Evolutionary conservation across 345 rosid genomes (phyloP).

Genomic region (Populus ilicifolia): DNA sequence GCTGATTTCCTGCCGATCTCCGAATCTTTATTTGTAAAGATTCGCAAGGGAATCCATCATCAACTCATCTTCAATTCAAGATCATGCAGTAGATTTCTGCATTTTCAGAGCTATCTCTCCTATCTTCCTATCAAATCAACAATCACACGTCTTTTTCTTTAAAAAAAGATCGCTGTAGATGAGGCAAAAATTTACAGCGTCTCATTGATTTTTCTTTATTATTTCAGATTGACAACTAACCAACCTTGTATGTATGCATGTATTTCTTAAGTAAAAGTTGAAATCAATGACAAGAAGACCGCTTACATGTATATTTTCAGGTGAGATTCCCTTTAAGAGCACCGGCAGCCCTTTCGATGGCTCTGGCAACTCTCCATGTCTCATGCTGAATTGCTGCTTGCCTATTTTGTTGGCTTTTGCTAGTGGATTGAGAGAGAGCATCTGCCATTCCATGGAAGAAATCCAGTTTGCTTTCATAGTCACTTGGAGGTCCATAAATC

Average conservation of each 20-base stretch:
- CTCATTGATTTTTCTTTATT: neutral
- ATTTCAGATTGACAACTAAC: neutral
- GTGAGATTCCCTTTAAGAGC: conserved; percentile 55
- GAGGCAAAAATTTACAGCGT: neutral
- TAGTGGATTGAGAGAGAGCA: conserved; percentile 39
- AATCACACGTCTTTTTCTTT: neutral
- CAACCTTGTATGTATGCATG: neutral
- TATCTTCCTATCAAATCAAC: neutral
- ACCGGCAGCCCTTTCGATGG: conserved; percentile 70
- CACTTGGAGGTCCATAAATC: conserved; percentile 72
- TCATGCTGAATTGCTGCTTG: conserved; percentile 55
- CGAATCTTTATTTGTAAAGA: no score
- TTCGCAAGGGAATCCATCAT: no score
- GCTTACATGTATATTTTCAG: neutral
- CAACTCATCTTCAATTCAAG: neutral
- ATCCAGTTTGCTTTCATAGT: conserved; percentile 49
- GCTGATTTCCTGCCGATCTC: no score
- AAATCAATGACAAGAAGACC: neutral
- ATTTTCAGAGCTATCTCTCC: neutral
- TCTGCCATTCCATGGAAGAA: conserved; percentile 84
- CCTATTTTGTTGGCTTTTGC: conserved; percentile 12
- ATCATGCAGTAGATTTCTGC: neutral
- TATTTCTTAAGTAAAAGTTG: neutral
- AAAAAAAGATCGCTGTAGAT: neutral
- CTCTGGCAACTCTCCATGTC: conserved; percentile 89